Base-by-base conservation (phyloP, 1,284 basidiomycete species). In the Malassezia equina region DNA sequence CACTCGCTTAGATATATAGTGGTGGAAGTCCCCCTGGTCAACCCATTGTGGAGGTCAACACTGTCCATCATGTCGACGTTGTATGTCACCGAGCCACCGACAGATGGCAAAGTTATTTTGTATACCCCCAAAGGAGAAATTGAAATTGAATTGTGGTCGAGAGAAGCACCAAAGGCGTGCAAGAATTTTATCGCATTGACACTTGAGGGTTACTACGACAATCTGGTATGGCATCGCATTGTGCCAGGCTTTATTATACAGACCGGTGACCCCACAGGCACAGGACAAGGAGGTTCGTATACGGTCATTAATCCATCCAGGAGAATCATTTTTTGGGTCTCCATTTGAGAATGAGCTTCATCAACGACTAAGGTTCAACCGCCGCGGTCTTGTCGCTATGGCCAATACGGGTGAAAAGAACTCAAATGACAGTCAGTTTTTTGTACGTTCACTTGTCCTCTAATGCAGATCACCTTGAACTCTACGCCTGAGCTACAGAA, bases 161-260 rank as follows among this genome's bases (percentile, higher is more conserved):
- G 86, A 83, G 90, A 98, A 82, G 83, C 87, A 17, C 93, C 93
- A 0, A 88, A 87, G 77, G 81, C 94, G 73, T 91, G 88, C 69
- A 82, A 90, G 40, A 98, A 96, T 78, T 90, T 93, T 75, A 79
- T 95, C 45, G 83, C 86, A 15, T 79, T 93, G 28, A 83, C 86
- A 0, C 86, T 94, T 81, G 90, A 93, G 79, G 90, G 91, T 6
- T 96, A 94, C 76, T 98, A 96, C 76, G 93, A 98, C 65, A 85
- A 86, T 36, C 84, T 88, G 49, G 85, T 91, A 55, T 96, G 94
- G 67, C 91, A 96, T 75, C 83, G 93, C 12, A 79, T 91, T 45
- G 84, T 91, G 3, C 86, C 89, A 2, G 81, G 82, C 27, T 95
- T 96, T 72, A 82, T 94, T 46, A 84, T 94, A 2, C 93, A 96